Percentiles rank a stretch among this genome's conserved stretches.
Conservation (phyloP, 257 asterid genomes). For the Rubia yunnanensis region DNA sequence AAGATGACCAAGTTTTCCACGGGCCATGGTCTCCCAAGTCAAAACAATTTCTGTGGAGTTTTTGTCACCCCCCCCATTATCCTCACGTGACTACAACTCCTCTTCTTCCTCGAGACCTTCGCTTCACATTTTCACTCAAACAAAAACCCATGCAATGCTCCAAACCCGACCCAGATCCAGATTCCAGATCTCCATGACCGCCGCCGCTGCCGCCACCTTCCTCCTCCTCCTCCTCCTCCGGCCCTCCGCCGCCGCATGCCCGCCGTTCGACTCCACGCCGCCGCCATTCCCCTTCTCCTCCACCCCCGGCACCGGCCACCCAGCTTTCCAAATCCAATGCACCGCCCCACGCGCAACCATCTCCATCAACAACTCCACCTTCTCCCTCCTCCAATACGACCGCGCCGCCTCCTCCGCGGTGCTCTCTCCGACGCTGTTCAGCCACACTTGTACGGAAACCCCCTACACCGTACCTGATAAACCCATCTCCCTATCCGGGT, state of each 20-base stretch:
- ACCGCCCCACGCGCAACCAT: constrained; percentile 41
- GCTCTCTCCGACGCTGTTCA: constrained; percentile 30
- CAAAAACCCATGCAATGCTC: neutral
- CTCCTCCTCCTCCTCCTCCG: constrained; percentile 19
- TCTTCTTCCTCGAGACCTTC: constrained; percentile 28
- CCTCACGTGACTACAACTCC: constrained; percentile 39
- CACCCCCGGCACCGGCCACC: constrained; percentile 89
- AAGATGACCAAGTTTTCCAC: constrained; percentile 17
- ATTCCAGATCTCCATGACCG: constrained; percentile 19
- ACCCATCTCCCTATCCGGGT: constrained; percentile 52
- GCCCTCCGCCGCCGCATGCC: constrained; percentile 26
- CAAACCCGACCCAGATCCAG: constrained; percentile 18
- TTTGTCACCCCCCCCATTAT: constrained; percentile 39
- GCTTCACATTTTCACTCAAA: neutral
- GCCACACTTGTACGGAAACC: constrained; percentile 36
- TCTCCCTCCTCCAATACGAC: constrained; percentile 52
- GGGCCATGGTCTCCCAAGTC: constrained; percentile 15
- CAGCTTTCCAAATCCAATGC: constrained; percentile 75
- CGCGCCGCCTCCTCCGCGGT: constrained; percentile 51
- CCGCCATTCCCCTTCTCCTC: constrained; percentile 74
- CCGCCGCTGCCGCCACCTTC: constrained; percentile 13
- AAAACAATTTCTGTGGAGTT: constrained; percentile 12
- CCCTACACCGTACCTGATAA: constrained; percentile 29
- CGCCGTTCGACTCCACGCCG: constrained; percentile 62
- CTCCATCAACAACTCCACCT: constrained; percentile 41